Evolutionary conservation across 2,329 filamentous ascomycete genomes (phyloP).

Genomic region (Pseudogymnoascus sp.): DNA sequence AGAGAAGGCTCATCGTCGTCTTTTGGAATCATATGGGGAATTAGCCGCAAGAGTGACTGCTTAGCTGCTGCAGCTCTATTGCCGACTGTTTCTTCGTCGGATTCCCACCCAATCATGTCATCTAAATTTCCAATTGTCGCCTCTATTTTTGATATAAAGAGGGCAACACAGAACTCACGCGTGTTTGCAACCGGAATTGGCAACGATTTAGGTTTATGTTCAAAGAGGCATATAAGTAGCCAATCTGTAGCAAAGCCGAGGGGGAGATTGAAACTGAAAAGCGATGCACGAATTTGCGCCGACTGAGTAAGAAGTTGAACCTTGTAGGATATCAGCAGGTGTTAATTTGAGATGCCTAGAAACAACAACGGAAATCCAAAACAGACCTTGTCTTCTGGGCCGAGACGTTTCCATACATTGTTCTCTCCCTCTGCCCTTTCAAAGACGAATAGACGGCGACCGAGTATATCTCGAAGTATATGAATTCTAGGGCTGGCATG

Average conservation of each 20-base stretch:
- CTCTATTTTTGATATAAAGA: constrained; percentile 23
- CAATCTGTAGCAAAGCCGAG: constrained; percentile 12
- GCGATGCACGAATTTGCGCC: background rate
- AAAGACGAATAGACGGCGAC: background rate
- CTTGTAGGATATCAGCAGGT: background rate
- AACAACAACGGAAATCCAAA: constrained; percentile 11
- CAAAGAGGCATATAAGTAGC: constrained; percentile 23
- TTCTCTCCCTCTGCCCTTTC: constrained; percentile 16
- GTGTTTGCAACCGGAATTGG: constrained; percentile 24
- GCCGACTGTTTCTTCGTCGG: constrained; percentile 16
- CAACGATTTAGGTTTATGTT: constrained; percentile 20
- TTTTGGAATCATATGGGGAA: constrained; percentile 20
- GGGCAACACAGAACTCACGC: constrained; percentile 14
- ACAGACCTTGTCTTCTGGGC: background rate
- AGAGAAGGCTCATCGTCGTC: constrained; percentile 16
- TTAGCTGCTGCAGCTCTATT: constrained; percentile 19
- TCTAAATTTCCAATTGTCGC: constrained; percentile 22
- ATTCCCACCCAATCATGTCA: constrained; percentile 23
- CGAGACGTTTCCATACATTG: constrained; percentile 11
- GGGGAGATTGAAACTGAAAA: background rate
- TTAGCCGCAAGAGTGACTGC: constrained; percentile 24
- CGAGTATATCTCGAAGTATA: constrained; percentile 7
- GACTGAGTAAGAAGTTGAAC: background rate
- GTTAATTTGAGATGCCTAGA: background rate
- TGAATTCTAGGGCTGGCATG: constrained; percentile 11